These are phyloP conservation scores for Paramecium octaurelia DNA, from an alignment of 73 alveolate genomes.

Conservation along the genomic window DNA sequence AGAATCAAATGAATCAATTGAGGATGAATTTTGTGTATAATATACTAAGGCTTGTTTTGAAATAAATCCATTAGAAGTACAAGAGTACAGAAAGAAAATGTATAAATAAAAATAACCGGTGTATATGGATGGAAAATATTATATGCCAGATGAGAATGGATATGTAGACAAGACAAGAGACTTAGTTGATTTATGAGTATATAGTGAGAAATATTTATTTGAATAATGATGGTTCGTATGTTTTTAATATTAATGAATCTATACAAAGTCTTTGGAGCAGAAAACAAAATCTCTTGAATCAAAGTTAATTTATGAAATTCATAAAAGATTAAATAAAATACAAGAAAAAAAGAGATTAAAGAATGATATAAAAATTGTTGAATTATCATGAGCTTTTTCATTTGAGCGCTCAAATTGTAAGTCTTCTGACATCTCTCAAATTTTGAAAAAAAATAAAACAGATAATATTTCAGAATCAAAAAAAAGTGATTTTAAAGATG, in stretches of 20 bases:
- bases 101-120: background rate
- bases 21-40: background rate
- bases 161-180: background rate
- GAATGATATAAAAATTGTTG: background rate
- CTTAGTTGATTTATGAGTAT: background rate
- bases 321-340: background rate
- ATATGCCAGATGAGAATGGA: conserved; percentile 42
- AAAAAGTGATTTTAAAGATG: background rate
- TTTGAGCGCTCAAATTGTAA: conserved; percentile 8
- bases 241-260: background rate
- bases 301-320: background rate
- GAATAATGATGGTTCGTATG: background rate
- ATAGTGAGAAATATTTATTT: background rate
- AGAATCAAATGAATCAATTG: conserved; percentile 3
- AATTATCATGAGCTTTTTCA: background rate
- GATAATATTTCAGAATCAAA: background rate
- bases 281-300: background rate
- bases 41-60: background rate
- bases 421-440: background rate
- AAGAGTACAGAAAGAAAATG: conserved; percentile 3
- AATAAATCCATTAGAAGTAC: conserved; percentile 5
- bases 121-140: background rate
- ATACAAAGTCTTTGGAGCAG: background rate
- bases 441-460: background rate
- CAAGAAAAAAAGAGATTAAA: background rate